Evolutionary conservation across 495 filamentous ascomycete genomes (phyloP).

Genomic region (Tuber aestivum): DNA sequence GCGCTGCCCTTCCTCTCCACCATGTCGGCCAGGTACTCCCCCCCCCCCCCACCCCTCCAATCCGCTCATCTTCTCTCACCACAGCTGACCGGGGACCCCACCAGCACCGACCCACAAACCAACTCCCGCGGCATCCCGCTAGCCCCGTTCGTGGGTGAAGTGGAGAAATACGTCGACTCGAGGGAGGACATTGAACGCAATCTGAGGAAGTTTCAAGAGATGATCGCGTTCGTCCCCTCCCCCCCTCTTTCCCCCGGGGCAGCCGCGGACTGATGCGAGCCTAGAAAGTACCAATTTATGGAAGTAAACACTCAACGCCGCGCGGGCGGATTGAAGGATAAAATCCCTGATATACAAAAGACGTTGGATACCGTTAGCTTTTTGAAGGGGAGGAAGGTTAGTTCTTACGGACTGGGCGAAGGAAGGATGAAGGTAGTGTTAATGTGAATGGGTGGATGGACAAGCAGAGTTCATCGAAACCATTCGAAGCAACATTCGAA

Average conservation of each 20-base stretch:
- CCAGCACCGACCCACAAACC: slow-evolving; percentile 50
- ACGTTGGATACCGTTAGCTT: slow-evolving; percentile 92
- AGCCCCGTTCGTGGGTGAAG: slow-evolving; percentile 94
- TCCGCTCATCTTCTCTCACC: not conserved
- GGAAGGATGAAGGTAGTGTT: slow-evolving; percentile 5
- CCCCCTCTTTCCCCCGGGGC: not conserved
- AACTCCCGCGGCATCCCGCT: slow-evolving; percentile 92
- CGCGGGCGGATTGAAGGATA: slow-evolving; percentile 77
- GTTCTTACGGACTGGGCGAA: not conserved
- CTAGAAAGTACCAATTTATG: slow-evolving; percentile 98
- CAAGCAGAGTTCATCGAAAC: slow-evolving; percentile 47
- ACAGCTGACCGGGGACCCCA: not conserved
- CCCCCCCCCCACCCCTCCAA: too few relatives aligned
- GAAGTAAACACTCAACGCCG: slow-evolving; percentile 83
- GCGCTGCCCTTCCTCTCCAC: not conserved
- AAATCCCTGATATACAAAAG: slow-evolving; percentile 95
- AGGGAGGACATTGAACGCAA: slow-evolving; percentile 83
- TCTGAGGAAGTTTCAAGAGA: slow-evolving; percentile 90
- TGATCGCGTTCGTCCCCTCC: slow-evolving; percentile 71
- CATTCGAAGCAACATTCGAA: slow-evolving; percentile 87
- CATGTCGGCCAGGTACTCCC: not conserved
- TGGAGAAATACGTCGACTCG: slow-evolving; percentile 85
- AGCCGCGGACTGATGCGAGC: slow-evolving; percentile 8
- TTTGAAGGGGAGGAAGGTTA: slow-evolving; percentile 62
- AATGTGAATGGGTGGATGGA: slow-evolving; percentile 7